phyloP scores from a whole-genome alignment of 352 stramenopile genomes.

The Phytophthora palmivora region DNA sequence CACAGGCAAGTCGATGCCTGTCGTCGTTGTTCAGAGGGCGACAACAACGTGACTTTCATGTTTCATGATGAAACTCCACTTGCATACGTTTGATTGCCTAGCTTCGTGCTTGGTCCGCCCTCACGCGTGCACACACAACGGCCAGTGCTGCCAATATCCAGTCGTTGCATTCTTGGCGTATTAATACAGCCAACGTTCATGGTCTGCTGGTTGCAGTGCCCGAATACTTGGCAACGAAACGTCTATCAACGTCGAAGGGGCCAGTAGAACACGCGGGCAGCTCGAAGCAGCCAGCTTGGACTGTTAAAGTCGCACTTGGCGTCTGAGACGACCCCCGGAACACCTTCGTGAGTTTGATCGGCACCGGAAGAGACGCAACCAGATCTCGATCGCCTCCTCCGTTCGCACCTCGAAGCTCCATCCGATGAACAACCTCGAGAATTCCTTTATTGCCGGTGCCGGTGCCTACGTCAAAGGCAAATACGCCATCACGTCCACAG shows the following conservation, averaged over 20 bases:
- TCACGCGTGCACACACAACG: slow-evolving; percentile 22
- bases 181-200: slow-evolving; percentile 20
- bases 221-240: slow-evolving; percentile 32
- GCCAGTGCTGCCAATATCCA: slow-evolving; percentile 16
- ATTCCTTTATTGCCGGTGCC: slow-evolving; percentile 77
- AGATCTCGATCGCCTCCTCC: slow-evolving; percentile 35
- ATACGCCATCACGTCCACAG: slow-evolving; percentile 81
- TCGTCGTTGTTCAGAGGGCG: slow-evolving; percentile 19
- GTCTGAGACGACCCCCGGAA: slow-evolving; percentile 30
- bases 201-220: slow-evolving; percentile 4
- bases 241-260: slow-evolving; percentile 36
- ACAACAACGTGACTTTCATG: too few relatives aligned
- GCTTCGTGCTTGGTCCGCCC: slow-evolving; percentile 11
- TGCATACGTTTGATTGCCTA: slow-evolving; percentile 4
- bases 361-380: slow-evolving; percentile 39
- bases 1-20: slow-evolving; percentile 18
- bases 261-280: slow-evolving; percentile 28
- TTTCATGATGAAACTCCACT: slow-evolving; percentile 23
- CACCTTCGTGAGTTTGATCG: slow-evolving; percentile 1
- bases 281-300: too few relatives aligned
- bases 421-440: slow-evolving; percentile 69
- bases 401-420: slow-evolving; percentile 7
- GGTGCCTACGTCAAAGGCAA: slow-evolving; percentile 84
- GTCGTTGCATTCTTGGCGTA: slow-evolving; percentile 17
- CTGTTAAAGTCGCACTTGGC: slow-evolving; percentile 15